These are phyloP conservation scores for Dactylorhiza incarnata DNA, from an alignment of 106 monocot genomes.

Conservation along the genomic window DNA sequence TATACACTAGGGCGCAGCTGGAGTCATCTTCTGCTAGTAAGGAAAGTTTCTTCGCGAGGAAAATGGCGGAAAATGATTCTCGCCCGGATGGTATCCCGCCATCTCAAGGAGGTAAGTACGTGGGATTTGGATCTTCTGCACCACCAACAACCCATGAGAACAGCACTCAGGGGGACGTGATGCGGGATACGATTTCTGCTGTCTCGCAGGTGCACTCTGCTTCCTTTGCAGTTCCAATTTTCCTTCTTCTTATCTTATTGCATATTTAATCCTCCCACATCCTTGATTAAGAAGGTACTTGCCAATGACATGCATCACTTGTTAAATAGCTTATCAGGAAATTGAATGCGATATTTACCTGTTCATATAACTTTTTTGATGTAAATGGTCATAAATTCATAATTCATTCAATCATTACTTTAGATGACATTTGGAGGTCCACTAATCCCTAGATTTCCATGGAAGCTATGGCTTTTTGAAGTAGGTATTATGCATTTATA, in stretches of 20 bases:
- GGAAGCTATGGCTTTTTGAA: not conserved
- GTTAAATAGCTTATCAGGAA: too few species aligned
- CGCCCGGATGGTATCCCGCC: constrained; percentile 60
- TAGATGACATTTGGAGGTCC: too few species aligned
- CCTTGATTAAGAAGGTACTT: too few species aligned
- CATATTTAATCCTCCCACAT: too few species aligned
- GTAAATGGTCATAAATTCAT: too few species aligned
- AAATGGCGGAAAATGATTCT: constrained; percentile 48
- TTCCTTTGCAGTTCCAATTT: not conserved
- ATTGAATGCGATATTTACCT: too few species aligned
- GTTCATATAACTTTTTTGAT: too few species aligned
- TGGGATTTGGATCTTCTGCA: constrained; percentile 55
- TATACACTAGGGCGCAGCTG: constrained; percentile 36
- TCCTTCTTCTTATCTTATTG: too few species aligned
- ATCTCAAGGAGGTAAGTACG: constrained; percentile 65
- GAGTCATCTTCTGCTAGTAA: constrained; percentile 54
- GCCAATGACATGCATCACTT: too few species aligned
- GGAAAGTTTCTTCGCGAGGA: constrained; percentile 56
- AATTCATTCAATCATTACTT: too few species aligned
- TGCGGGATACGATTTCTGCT: constrained; percentile 9
- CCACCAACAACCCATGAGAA: constrained; percentile 17
- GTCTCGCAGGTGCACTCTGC: constrained; percentile 8
- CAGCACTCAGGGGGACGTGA: not conserved
- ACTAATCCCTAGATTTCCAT: too few species aligned
- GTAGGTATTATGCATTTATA: not conserved